Evolutionary conservation across 768 basidiomycete species (phyloP).

Genomic region (Fomitopsis pulvina): DNA sequence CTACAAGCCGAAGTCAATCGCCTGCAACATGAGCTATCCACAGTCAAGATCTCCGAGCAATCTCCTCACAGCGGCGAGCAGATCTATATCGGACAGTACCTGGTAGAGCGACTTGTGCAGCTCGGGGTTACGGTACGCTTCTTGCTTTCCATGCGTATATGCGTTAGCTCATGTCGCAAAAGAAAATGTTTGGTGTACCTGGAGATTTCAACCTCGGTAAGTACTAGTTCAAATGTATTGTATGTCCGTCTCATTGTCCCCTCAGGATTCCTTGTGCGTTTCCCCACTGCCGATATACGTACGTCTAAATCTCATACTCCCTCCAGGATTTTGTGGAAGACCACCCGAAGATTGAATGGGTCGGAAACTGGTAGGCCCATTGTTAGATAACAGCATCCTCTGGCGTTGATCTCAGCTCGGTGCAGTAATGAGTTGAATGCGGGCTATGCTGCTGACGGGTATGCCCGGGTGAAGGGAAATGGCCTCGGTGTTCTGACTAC

Average conservation of each 20-base stretch:
- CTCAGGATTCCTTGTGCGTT: slow-evolving; percentile 40
- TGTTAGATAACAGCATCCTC: no score
- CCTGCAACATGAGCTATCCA: slow-evolving; percentile 40
- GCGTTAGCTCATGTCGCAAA: neutral
- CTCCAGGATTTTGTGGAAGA: slow-evolving; percentile 77
- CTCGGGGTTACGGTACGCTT: slow-evolving; percentile 51
- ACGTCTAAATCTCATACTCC: neutral
- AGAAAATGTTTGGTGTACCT: slow-evolving; percentile 81
- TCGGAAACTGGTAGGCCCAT: slow-evolving; percentile 69
- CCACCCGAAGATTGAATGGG: slow-evolving; percentile 72
- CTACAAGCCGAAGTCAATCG: slow-evolving; percentile 41
- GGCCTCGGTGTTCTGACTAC: slow-evolving; percentile 71
- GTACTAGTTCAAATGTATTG: slow-evolving; percentile 4
- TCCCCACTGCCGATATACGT: neutral
- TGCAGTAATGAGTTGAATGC: slow-evolving; percentile 81
- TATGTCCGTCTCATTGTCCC: neutral
- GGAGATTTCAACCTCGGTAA: slow-evolving; percentile 79
- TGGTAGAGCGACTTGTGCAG: slow-evolving; percentile 57
- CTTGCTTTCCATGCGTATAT: neutral
- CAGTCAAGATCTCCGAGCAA: slow-evolving; percentile 32
- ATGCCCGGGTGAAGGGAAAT: slow-evolving; percentile 78
- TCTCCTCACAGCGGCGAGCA: slow-evolving; percentile 25
- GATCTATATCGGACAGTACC: slow-evolving; percentile 51
- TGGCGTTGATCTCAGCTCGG: no score
- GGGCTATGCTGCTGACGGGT: slow-evolving; percentile 89